A percentile compares a stretch with the other conserved stretches of the same genome.
phyloP scores from a whole-genome alignment of 805 yeast genomes.

The Saccharomycopsis selenospora region DNA sequence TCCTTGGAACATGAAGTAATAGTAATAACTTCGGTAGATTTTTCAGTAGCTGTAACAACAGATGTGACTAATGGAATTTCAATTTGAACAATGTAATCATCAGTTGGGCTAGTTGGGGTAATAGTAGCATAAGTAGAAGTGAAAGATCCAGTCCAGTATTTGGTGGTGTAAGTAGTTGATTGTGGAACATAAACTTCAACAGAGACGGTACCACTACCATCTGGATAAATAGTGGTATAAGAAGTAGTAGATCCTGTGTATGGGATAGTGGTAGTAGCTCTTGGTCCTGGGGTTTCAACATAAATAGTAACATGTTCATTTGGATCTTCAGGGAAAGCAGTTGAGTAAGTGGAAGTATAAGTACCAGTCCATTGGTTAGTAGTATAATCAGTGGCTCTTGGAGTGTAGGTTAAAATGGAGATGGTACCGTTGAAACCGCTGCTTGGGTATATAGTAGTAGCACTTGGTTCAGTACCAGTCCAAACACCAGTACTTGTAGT shows the following conservation, averaged over 20 bases:
- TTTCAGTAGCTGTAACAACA: no score
- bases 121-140: background rate
- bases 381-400: background rate
- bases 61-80: no score
- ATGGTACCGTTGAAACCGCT: background rate
- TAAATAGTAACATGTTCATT: background rate
- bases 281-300: background rate
- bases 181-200: conserved; percentile 6
- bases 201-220: background rate
- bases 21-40: no score
- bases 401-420: background rate
- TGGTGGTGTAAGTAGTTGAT: conserved; percentile 4
- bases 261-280: background rate
- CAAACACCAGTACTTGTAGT: background rate
- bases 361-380: background rate
- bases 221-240: background rate
- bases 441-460: background rate
- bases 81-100: background rate
- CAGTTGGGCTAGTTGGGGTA: background rate
- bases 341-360: conserved; percentile 1
- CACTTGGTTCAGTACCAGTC: background rate
- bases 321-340: background rate
- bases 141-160: conserved; percentile 1
- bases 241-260: background rate
- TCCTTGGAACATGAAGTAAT: conserved; percentile 18